Conservation (phyloP, 345 rosid species). For the Lepidium africanum region DNA sequence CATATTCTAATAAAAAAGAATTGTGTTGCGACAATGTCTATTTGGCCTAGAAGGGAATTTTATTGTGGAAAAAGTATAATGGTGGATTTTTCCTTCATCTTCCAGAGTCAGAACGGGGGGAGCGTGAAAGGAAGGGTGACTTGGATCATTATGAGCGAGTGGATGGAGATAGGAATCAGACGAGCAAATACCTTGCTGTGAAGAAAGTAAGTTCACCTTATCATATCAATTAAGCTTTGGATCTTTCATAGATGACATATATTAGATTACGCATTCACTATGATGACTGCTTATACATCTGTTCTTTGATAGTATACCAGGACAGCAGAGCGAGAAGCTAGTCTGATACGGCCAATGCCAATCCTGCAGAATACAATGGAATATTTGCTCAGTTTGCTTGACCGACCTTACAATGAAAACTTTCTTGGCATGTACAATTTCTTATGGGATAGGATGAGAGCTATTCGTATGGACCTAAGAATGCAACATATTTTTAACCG, state of each 20-base stretch:
- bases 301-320: conserved; percentile 61
- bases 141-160: conserved; percentile 89
- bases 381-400: conserved; percentile 78
- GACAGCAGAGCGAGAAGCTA: conserved; percentile 92
- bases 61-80: conserved; percentile 1
- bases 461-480: conserved; percentile 90
- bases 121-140: conserved; percentile 97
- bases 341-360: conserved; percentile 85
- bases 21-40: background rate
- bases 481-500: conserved; percentile 90
- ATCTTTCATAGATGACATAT: conserved; percentile 8
- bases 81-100: conserved; percentile 1
- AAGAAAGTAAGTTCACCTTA: conserved; percentile 42
- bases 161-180: conserved; percentile 92
- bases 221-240: background rate
- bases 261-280: background rate
- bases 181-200: conserved; percentile 73
- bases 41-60: background rate
- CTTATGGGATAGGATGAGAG: conserved; percentile 99
- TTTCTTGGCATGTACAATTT: conserved; percentile 89
- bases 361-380: conserved; percentile 71
- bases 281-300: conserved; percentile 23
- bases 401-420: conserved; percentile 68
- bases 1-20: conserved; percentile 8
- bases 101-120: conserved; percentile 86